Percentiles rank a stretch among this genome's conserved stretches.
phyloP scores from a whole-genome alignment of 192 early-diverging fungal species.

The Podila verticillata region DNA sequence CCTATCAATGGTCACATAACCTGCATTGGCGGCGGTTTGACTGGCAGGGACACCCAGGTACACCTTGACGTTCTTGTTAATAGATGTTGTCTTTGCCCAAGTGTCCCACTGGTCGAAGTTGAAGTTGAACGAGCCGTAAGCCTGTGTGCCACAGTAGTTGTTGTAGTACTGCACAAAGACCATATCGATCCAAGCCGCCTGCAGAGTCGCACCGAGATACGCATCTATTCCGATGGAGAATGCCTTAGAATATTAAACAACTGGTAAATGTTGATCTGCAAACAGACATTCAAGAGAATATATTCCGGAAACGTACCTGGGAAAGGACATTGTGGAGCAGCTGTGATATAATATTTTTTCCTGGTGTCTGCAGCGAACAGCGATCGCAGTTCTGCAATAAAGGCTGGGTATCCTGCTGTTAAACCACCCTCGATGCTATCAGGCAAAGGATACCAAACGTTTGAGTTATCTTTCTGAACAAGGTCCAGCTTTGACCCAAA shows the following conservation, averaged over 20 bases:
- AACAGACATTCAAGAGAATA: neutral
- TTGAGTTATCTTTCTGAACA: too few species aligned
- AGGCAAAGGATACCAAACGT: neutral
- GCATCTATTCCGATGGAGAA: slow-evolving; percentile 41
- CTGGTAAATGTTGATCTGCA: neutral
- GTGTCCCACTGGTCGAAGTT: slow-evolving; percentile 81
- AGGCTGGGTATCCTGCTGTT: slow-evolving; percentile 64
- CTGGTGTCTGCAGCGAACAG: slow-evolving; percentile 55
- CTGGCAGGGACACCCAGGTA: slow-evolving; percentile 73
- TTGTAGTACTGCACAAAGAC: slow-evolving; percentile 87
- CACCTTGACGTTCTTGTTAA: slow-evolving; percentile 70
- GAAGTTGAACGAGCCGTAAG: slow-evolving; percentile 58
- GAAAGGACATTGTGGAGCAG: slow-evolving; percentile 79
- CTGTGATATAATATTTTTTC: slow-evolving; percentile 67
- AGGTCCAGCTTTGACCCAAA: neutral
- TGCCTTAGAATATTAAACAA: neutral
- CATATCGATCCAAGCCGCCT: slow-evolving; percentile 72
- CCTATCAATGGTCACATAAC: slow-evolving; percentile 59
- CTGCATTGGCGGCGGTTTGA: slow-evolving; percentile 61
- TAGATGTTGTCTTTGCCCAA: slow-evolving; percentile 66
- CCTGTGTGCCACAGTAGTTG: slow-evolving; percentile 72
- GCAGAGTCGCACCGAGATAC: slow-evolving; percentile 65
- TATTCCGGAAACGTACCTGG: slow-evolving; percentile 46
- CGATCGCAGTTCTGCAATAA: slow-evolving; percentile 65
- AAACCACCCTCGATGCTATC: slow-evolving; percentile 76